These are phyloP conservation scores for Ophiostoma novo-ulmi DNA, from an alignment of 2,329 filamentous ascomycete genomes.

Conservation along the genomic window DNA sequence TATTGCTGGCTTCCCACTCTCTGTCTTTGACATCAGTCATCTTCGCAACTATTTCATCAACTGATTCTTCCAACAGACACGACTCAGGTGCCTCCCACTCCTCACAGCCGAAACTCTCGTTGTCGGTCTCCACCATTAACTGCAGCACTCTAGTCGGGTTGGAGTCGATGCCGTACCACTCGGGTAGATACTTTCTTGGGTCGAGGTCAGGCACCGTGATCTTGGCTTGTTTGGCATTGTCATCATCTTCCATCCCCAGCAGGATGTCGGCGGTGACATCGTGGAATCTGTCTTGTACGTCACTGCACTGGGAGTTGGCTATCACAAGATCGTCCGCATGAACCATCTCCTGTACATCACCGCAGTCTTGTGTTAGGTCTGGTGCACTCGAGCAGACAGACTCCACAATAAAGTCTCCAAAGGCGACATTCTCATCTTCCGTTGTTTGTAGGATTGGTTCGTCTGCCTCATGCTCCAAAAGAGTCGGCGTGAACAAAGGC, in stretches of 20 bases:
- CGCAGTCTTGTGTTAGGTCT: no score
- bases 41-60: not conserved
- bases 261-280: constrained; percentile 8
- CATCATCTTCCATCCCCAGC: constrained; percentile 8
- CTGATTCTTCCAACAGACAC: not conserved
- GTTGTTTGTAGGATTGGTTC: not conserved
- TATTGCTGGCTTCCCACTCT: not conserved
- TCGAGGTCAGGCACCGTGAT: constrained; percentile 10
- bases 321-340: not conserved
- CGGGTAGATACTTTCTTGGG: not conserved
- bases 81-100: not conserved
- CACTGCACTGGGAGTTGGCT: not conserved
- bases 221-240: constrained; percentile 16
- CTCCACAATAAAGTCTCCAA: not conserved
- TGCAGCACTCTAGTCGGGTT: constrained; percentile 1
- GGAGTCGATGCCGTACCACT: not conserved
- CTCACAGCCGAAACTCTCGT: no score
- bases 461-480: not conserved
- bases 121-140: constrained; percentile 7
- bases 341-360: not conserved
- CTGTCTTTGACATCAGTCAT: not conserved
- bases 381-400: not conserved
- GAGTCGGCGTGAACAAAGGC: not conserved
- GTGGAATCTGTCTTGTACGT: not conserved
- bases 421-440: not conserved